Percentiles rank a stretch among this genome's conserved stretches.
Conservation (phyloP, 2,329 filamentous ascomycete genomes). For the Plectosphaerella plurivora region DNA sequence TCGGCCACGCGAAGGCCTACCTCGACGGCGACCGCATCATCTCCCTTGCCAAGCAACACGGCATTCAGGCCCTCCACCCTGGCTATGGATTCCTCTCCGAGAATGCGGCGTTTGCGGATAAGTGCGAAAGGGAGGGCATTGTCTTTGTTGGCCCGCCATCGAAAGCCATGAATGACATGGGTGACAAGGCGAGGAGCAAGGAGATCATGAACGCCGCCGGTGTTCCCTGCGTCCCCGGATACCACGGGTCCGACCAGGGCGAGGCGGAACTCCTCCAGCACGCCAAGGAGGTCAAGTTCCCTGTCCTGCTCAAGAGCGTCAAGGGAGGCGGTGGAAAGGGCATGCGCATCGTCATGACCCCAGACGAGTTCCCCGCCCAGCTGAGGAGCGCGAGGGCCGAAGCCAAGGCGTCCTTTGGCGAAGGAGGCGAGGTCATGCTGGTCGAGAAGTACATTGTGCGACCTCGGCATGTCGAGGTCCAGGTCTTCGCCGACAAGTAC, state of each 20-base stretch:
- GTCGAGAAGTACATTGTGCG: conserved; percentile 79
- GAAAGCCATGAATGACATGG: conserved; percentile 81
- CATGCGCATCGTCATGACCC: conserved; percentile 67
- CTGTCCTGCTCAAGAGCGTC: conserved; percentile 75
- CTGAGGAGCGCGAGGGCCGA: conserved; percentile 70
- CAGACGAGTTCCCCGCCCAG: conserved; percentile 66
- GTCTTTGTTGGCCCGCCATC: conserved; percentile 91
- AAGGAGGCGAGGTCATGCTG: conserved; percentile 73
- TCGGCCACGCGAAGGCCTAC: conserved; percentile 81
- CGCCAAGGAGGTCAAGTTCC: conserved; percentile 66
- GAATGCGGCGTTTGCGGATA: conserved; percentile 83
- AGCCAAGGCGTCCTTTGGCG: conserved; percentile 75
- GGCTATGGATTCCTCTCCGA: conserved; percentile 96
- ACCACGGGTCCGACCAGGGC: conserved; percentile 83
- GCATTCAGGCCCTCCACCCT: conserved; percentile 88
- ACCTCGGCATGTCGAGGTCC: conserved; percentile 83
- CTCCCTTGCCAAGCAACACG: conserved; percentile 75
- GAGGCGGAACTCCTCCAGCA: conserved; percentile 56
- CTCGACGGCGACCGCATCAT: conserved; percentile 94
- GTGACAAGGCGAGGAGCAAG: conserved; percentile 88
- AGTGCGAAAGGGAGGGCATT: conserved; percentile 84
- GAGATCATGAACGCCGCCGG: conserved; percentile 96
- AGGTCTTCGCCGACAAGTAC: conserved; percentile 79
- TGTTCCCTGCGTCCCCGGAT: conserved; percentile 93
- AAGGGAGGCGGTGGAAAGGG: conserved; percentile 81